Percentiles rank a stretch among this genome's conserved stretches.
These are phyloP conservation scores for Gamarada debralockiae DNA, from an alignment of 495 filamentous ascomycete genomes.

Conservation along the genomic window DNA sequence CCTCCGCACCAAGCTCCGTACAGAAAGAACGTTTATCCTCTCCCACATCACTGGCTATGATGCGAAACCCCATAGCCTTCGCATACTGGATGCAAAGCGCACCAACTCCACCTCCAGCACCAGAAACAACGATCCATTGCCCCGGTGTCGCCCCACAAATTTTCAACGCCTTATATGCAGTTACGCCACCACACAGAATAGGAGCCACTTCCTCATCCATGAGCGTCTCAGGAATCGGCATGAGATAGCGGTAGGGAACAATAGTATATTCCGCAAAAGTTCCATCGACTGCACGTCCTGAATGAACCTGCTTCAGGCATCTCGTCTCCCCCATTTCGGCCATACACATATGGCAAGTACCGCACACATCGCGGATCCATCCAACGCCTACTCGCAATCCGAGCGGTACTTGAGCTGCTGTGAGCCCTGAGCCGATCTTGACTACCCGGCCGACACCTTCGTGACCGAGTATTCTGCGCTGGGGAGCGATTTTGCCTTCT, in stretches of 20 bases:
- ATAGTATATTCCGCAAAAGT: conserved; percentile 69
- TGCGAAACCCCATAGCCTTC: conserved; percentile 58
- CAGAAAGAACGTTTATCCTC: conserved; percentile 51
- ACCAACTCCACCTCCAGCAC: conserved; percentile 64
- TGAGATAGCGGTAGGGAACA: conserved; percentile 57
- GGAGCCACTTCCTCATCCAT: conserved; percentile 55
- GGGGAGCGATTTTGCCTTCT: conserved; percentile 55
- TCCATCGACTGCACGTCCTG: conserved; percentile 46
- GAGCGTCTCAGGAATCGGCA: conserved; percentile 57
- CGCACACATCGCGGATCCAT: conserved; percentile 35
- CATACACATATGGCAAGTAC: conserved; percentile 37
- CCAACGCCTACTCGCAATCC: conserved; percentile 61
- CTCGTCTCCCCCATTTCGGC: conserved; percentile 45
- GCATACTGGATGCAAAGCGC: conserved; percentile 61
- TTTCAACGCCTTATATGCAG: conserved; percentile 52
- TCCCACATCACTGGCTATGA: conserved; percentile 64
- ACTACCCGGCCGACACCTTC: conserved; percentile 58
- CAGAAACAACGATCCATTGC: conserved; percentile 59
- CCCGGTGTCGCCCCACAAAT: conserved; percentile 54
- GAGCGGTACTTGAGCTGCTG: conserved; percentile 48
- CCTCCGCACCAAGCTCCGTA: conserved; percentile 56
- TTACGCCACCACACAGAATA: conserved; percentile 58
- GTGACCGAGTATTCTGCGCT: conserved; percentile 61
- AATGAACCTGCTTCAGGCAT: conserved; percentile 50
- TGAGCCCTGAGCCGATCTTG: conserved; percentile 50